Base-by-base conservation (phyloP, 805 yeast species). In the Myxozyma monticola region DNA sequence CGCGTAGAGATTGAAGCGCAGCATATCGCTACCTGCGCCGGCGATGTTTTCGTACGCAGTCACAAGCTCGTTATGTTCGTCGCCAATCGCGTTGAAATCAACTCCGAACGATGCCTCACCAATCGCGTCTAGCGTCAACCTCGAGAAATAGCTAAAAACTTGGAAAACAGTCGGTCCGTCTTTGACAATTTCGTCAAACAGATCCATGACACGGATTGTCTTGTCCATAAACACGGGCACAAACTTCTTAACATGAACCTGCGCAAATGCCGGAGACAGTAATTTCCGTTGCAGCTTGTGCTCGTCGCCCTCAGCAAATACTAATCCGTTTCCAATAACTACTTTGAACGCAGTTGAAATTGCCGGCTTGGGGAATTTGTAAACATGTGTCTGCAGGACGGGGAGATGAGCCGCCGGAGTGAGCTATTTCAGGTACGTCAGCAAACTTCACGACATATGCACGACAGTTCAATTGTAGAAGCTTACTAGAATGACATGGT, bases 41-140 rank as follows among this genome's bases (percentile, higher is more conserved):
- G 48, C 10, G 8, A 52, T 29, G 4, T 10, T 20, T 14, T 38
- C 36, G 38, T 53, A 53, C 12, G 50, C 48, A 9, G 8, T 18
- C 17, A 36, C 51, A 15, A 53, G 36, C 12, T 37, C 48, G 34
- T 28, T 35, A 9, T 45, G 18, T 14, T 29, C 41, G 20, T 48
- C 46, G n/a, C 35, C 47, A 17, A 53, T 18, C 8, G 57, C 41
- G 30, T 35, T 29, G 40, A 53, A 49, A 18, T 38, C 39, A 12
- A 45, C 37, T 7, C 50, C 54, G 26, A 53, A 49, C 8, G 45
- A 25, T 10, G 57, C 48, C 29, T 31, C 29, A 21, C 48, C 50
- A 24, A 53, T 53, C 17, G 39, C 35, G 24, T 53, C 57, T 14
- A 53, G 48, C 25, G 57, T 49, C 26, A 49, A 28, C 14, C 50